Conservation (phyloP, 2,329 filamentous ascomycete species). For the Teratosphaeria pseudoeucalypti region DNA sequence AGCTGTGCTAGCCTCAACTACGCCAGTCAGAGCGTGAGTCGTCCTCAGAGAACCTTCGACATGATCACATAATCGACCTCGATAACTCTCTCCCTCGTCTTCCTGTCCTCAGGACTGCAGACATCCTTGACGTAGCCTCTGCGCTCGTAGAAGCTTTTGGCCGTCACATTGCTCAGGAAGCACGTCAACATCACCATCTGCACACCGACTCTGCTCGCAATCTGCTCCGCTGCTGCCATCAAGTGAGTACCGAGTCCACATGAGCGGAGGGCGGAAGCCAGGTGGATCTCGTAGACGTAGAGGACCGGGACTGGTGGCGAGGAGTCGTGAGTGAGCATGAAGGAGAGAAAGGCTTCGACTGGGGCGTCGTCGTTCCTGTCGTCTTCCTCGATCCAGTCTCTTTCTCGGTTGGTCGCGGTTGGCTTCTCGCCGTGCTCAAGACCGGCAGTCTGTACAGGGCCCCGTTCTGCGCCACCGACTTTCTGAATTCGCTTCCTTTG, state of each 20-base stretch:
- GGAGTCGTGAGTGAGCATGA: conserved; percentile 62
- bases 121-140: conserved; percentile 47
- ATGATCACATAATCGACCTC: conserved; percentile 44
- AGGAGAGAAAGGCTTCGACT: conserved; percentile 41
- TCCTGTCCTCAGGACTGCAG: conserved; percentile 40
- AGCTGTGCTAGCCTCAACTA: background rate
- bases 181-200: conserved; percentile 66
- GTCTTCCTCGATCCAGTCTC: background rate
- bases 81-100: conserved; percentile 38
- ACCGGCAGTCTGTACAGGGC: background rate
- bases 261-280: conserved; percentile 47
- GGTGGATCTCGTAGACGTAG: conserved; percentile 73
- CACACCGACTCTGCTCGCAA: conserved; percentile 46
- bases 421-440: background rate
- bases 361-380: background rate
- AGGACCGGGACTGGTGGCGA: conserved; percentile 50
- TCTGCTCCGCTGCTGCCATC: conserved; percentile 45
- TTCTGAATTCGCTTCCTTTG: background rate
- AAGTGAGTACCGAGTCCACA: conserved; percentile 52
- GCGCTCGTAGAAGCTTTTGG: conserved; percentile 50
- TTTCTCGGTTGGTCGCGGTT: background rate
- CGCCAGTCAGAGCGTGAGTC: background rate
- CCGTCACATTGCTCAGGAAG: conserved; percentile 52
- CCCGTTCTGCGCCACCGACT: background rate
- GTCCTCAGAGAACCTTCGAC: conserved; percentile 30